A percentile compares a stretch with the other conserved stretches of the same genome.
Conservation (phyloP, 345 rosid genomes). For the Hevea brasiliensis region DNA sequence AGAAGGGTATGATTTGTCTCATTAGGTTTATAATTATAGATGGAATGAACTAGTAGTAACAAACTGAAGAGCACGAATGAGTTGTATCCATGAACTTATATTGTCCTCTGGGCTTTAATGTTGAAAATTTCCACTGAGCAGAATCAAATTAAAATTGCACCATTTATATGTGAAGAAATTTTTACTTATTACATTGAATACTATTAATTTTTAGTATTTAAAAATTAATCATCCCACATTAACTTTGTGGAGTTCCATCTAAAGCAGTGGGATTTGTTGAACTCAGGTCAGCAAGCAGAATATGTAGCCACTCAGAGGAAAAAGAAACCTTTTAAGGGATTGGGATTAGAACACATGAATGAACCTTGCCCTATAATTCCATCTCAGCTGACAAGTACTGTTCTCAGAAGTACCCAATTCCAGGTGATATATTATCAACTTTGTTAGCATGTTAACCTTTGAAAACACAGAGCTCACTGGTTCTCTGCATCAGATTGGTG, state of each 20-base stretch:
- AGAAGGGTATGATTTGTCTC: too few relatives aligned
- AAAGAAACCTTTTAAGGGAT: slow-evolving; percentile 61
- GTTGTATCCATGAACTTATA: background rate
- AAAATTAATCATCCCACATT: background rate
- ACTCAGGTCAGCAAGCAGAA: slow-evolving; percentile 87
- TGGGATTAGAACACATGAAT: slow-evolving; percentile 90
- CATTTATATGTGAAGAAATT: background rate
- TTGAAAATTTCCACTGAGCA: background rate
- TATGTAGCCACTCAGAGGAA: slow-evolving; percentile 60
- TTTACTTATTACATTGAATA: background rate
- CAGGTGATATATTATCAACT: slow-evolving; percentile 48
- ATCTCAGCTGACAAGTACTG: slow-evolving; percentile 59
- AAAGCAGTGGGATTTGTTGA: slow-evolving; percentile 11
- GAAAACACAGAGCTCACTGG: background rate
- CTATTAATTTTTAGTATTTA: background rate
- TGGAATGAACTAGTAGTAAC: too few relatives aligned
- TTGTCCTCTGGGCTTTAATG: too few relatives aligned
- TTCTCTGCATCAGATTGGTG: slow-evolving; percentile 50
- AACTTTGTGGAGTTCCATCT: background rate
- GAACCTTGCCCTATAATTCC: slow-evolving; percentile 61
- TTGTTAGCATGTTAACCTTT: slow-evolving; percentile 3
- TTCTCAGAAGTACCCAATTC: slow-evolving; percentile 68
- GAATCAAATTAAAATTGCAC: background rate
- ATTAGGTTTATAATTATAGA: too few relatives aligned
- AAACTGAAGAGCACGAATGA: too few relatives aligned